These are phyloP conservation scores for Nothophaeocryptopus gaeumannii DNA, from an alignment of 2,329 filamentous ascomycete species.

Conservation along the genomic window DNA sequence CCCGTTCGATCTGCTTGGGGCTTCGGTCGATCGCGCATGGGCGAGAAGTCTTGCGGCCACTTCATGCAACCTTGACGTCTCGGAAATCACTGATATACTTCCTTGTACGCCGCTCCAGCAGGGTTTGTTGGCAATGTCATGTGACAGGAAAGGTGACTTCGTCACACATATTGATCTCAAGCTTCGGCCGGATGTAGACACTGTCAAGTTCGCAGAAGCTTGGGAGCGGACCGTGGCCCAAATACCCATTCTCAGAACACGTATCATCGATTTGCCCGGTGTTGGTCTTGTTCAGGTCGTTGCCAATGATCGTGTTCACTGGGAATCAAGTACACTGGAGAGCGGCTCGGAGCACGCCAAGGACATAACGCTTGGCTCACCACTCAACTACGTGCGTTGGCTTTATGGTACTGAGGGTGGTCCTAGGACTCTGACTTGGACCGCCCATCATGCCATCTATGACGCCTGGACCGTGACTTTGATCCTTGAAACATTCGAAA, in stretches of 20 bases:
- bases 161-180: slow-evolving; percentile 1
- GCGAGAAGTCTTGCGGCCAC: neutral
- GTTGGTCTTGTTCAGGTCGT: slow-evolving; percentile 3
- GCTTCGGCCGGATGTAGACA: slow-evolving; percentile 23
- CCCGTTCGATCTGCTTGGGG: too few species aligned
- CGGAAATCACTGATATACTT: slow-evolving; percentile 29
- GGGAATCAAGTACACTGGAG: too few species aligned
- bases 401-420: neutral
- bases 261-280: slow-evolving; percentile 2
- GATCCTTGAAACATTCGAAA: neutral
- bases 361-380: slow-evolving; percentile 1
- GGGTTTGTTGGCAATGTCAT: slow-evolving; percentile 7
- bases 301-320: neutral
- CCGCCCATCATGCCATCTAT: slow-evolving; percentile 7
- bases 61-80: neutral
- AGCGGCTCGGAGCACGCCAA: neutral
- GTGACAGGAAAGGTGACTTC: slow-evolving; percentile 1
- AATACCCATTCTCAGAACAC: neutral
- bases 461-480: slow-evolving; percentile 2
- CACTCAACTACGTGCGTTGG: neutral
- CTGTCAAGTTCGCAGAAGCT: slow-evolving; percentile 25
- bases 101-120: slow-evolving; percentile 4
- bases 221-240: neutral
- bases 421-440: neutral
- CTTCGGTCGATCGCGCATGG: too few species aligned